Evolutionary conservation across 441 rosid genomes (phyloP).

Genomic region (Hura crepitans): DNA sequence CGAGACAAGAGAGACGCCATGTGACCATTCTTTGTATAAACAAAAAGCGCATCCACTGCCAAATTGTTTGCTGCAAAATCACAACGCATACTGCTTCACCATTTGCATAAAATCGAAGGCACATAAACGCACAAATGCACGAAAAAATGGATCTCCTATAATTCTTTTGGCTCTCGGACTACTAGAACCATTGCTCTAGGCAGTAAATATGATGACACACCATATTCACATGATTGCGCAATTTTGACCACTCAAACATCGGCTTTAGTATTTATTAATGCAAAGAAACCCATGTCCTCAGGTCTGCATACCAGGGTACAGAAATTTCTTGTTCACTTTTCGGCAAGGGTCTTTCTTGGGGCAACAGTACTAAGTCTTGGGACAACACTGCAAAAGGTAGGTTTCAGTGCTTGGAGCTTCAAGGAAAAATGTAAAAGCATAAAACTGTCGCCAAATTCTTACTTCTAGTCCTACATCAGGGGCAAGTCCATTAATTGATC

Average conservation of each 20-base stretch:
- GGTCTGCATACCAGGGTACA: not conserved
- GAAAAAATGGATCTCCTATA: not conserved
- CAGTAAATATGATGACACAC: not conserved
- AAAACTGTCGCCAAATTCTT: constrained; percentile 2
- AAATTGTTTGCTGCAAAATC: constrained; percentile 78
- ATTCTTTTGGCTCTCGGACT: not conserved
- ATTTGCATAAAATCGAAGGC: not conserved
- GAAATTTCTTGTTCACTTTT: constrained; percentile 6
- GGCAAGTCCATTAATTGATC: no score
- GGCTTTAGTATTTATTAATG: not conserved
- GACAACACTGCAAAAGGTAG: not conserved
- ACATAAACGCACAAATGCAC: not conserved
- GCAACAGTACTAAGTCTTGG: not conserved
- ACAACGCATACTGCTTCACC: constrained; percentile 7
- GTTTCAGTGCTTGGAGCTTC: constrained; percentile 8
- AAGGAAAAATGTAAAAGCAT: not conserved
- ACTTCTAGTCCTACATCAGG: no score
- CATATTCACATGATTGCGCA: not conserved
- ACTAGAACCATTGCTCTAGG: not conserved
- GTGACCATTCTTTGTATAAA: constrained; percentile 84
- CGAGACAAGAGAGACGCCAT: constrained; percentile 92
- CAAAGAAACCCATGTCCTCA: not conserved
- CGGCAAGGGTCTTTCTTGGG: not conserved
- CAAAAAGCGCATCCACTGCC: constrained; percentile 86
- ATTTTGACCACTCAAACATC: not conserved